A percentile compares a stretch with the other conserved stretches of the same genome.
Evolutionary conservation across 2,329 filamentous ascomycete species (phyloP).

Genomic region (Apiospora saccharicola): DNA sequence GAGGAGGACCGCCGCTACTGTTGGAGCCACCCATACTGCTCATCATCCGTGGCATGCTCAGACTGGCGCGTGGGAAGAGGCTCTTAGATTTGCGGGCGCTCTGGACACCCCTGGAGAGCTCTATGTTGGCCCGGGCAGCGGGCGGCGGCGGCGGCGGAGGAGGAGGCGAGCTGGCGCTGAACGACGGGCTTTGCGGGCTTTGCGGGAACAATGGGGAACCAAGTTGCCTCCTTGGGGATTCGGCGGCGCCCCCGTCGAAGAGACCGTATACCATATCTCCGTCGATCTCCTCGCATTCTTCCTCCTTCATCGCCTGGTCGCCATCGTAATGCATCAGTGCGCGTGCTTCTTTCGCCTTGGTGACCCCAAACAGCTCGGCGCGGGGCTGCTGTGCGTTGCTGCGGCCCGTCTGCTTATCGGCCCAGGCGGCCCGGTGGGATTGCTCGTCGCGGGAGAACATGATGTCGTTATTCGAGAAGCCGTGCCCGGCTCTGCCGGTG

Average conservation of each 20-base stretch:
- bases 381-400: constrained; percentile 40
- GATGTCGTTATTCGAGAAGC: constrained; percentile 37
- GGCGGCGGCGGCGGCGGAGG: no score
- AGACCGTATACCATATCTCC: background rate
- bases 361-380: constrained; percentile 46
- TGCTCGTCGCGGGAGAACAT: constrained; percentile 50
- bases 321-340: background rate
- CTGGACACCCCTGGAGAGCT: background rate
- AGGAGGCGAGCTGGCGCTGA: background rate
- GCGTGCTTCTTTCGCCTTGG: constrained; percentile 15
- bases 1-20: no score
- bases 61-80: background rate
- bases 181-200: no score
- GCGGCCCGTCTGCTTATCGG: constrained; percentile 35
- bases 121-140: no score
- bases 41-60: background rate
- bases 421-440: constrained; percentile 41
- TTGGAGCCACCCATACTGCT: no score
- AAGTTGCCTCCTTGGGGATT: background rate
- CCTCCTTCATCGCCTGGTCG: background rate
- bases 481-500: constrained; percentile 25
- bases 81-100: background rate
- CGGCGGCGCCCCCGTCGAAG: background rate
- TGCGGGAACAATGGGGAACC: background rate
- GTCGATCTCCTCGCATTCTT: background rate